phyloP scores from a whole-genome alignment of 2,329 filamentous ascomycete species.

The Ilyonectria robusta region DNA sequence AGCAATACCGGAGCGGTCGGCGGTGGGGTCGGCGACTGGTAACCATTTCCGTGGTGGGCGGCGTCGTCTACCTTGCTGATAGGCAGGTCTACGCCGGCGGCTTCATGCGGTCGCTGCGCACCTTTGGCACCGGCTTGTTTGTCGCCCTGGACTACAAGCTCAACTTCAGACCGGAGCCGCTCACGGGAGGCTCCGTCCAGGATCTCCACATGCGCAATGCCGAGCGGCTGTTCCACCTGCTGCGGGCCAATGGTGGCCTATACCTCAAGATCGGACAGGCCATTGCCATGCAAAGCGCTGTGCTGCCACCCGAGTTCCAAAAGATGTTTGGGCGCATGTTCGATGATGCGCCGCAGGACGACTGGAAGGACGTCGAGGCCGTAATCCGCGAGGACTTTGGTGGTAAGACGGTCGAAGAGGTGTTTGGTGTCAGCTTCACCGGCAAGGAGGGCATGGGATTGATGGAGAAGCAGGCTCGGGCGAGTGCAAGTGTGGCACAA shows the following conservation, averaged over 20 bases:
- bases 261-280: constrained; percentile 99
- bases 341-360: constrained; percentile 95
- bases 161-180: constrained; percentile 89
- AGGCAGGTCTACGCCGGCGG: constrained; percentile 83
- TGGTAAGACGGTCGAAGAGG: constrained; percentile 84
- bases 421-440: constrained; percentile 90
- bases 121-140: constrained; percentile 83
- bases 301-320: constrained; percentile 94
- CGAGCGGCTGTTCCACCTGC: constrained; percentile 83
- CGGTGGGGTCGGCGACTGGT: constrained; percentile 85
- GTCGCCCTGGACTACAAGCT: constrained; percentile 96
- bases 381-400: constrained; percentile 91
- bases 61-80: constrained; percentile 78
- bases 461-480: constrained; percentile 73
- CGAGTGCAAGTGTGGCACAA: constrained; percentile 93
- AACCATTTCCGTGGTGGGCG: constrained; percentile 71
- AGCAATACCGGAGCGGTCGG: constrained; percentile 77
- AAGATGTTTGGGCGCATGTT: constrained; percentile 98
- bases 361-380: constrained; percentile 86
- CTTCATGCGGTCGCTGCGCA: constrained; percentile 82
- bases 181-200: constrained; percentile 78
- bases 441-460: constrained; percentile 77
- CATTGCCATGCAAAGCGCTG: constrained; percentile 97
- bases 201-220: constrained; percentile 89
- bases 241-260: constrained; percentile 89